phyloP scores from a whole-genome alignment of 2,329 filamentous ascomycete species.

The Colletotrichum gigasporum region DNA sequence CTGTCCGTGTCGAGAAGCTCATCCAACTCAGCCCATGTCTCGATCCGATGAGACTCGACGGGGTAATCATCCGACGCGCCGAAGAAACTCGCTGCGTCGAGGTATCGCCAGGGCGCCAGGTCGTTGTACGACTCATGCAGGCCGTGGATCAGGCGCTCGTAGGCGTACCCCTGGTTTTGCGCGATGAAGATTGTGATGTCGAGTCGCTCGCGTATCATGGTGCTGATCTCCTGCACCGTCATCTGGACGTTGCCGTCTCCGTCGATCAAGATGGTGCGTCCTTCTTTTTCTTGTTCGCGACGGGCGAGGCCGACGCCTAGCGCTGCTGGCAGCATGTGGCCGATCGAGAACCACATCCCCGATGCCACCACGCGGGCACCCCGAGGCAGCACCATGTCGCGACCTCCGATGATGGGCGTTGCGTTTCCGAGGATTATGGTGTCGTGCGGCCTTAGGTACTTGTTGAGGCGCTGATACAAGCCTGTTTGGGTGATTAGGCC shows the following conservation, averaged over 20 bases:
- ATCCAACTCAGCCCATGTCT: constrained; percentile 56
- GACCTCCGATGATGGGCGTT: constrained; percentile 63
- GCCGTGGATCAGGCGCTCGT: constrained; percentile 67
- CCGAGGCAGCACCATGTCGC: constrained; percentile 58
- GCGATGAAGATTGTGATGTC: constrained; percentile 60
- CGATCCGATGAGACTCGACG: constrained; percentile 40
- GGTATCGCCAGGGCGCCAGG: constrained; percentile 60
- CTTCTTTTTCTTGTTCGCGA: constrained; percentile 57
- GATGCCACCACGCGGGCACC: constrained; percentile 51
- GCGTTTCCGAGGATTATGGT: constrained; percentile 49
- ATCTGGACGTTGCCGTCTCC: constrained; percentile 74
- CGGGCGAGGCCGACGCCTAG: constrained; percentile 64
- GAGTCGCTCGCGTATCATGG: constrained; percentile 65
- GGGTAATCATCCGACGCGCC: constrained; percentile 47
- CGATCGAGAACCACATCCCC: constrained; percentile 68
- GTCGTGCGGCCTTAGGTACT: neutral
- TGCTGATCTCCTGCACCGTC: constrained; percentile 72
- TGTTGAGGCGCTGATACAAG: too few relatives aligned
- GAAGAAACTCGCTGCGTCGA: constrained; percentile 57
- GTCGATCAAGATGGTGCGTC: constrained; percentile 62
- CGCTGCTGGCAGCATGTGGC: constrained; percentile 67
- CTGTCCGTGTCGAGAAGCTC: constrained; percentile 16
- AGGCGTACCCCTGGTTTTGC: constrained; percentile 69
- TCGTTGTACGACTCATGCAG: constrained; percentile 65
- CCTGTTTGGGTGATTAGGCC: too few relatives aligned